These are phyloP conservation scores for Malus hybrid DNA, from an alignment of 331 rosid genomes.

Conservation along the genomic window DNA sequence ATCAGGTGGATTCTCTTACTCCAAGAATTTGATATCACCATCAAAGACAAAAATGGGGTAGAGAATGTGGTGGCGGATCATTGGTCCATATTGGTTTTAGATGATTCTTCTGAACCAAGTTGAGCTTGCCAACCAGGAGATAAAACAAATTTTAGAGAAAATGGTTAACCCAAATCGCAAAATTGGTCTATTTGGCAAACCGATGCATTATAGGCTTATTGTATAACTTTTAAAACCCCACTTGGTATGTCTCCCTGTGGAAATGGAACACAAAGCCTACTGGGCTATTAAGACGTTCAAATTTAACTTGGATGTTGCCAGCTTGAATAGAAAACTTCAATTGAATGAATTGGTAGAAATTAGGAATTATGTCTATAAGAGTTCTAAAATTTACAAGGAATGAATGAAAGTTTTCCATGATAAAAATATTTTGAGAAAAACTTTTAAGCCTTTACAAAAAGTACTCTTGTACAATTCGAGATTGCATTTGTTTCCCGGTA, in stretches of 20 bases:
- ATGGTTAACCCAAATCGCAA: background rate
- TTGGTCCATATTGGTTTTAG: background rate
- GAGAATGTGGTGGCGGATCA: no score
- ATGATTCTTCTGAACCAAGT: background rate
- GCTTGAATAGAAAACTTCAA: no score
- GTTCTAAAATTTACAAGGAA: background rate
- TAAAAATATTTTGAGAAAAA: background rate
- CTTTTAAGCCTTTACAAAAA: background rate
- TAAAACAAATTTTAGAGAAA: background rate
- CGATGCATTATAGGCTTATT: no score
- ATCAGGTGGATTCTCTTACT: no score
- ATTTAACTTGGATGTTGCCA: no score
- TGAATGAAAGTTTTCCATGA: background rate
- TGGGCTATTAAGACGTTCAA: background rate
- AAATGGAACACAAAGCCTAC: background rate
- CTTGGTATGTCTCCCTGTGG: background rate
- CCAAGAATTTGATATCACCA: no score
- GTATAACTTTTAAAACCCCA: background rate
- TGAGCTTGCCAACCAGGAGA: background rate
- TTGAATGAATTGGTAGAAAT: background rate
- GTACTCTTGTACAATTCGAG: background rate
- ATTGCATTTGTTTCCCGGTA: background rate
- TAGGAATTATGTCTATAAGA: background rate
- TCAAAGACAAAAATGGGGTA: no score
- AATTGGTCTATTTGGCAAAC: no score